Evolutionary conservation across 345 rosid genomes (phyloP).

Genomic region (Lumnitzera racemosa): DNA sequence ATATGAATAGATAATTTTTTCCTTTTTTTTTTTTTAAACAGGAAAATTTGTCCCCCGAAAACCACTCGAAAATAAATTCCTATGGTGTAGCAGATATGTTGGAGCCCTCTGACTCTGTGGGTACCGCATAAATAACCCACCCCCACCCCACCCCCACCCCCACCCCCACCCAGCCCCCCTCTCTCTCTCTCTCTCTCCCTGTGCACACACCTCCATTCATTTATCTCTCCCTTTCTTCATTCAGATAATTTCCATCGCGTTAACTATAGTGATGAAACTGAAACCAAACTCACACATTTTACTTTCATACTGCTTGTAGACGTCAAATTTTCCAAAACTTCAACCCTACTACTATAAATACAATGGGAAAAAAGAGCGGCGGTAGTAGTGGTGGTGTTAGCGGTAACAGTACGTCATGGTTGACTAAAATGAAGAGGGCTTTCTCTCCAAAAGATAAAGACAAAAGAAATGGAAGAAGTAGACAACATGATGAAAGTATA

Average conservation of each 20-base stretch:
- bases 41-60: too few species aligned
- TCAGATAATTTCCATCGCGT: background rate
- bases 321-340: too few species aligned
- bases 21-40: too few species aligned
- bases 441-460: conserved; percentile 75
- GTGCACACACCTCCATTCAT: background rate
- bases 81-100: conserved; percentile 8
- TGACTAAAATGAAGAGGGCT: conserved; percentile 68
- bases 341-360: background rate
- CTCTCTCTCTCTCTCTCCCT: background rate
- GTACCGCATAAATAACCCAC: conserved; percentile 13
- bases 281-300: too few species aligned
- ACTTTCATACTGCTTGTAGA: too few species aligned
- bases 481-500: conserved; percentile 24
- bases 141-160: background rate
- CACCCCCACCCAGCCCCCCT: background rate
- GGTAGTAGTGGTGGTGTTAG: too few species aligned
- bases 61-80: too few species aligned
- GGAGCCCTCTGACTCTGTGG: conserved; percentile 15
- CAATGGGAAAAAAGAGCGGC: conserved; percentile 66
- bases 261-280: too few species aligned
- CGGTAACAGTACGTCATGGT: conserved; percentile 42
- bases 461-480: conserved; percentile 30
- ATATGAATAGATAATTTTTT: too few species aligned
- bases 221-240: background rate